These are phyloP conservation scores for Alloascoidea hylecoeti DNA, from an alignment of 805 yeast genomes.

Conservation along the genomic window DNA sequence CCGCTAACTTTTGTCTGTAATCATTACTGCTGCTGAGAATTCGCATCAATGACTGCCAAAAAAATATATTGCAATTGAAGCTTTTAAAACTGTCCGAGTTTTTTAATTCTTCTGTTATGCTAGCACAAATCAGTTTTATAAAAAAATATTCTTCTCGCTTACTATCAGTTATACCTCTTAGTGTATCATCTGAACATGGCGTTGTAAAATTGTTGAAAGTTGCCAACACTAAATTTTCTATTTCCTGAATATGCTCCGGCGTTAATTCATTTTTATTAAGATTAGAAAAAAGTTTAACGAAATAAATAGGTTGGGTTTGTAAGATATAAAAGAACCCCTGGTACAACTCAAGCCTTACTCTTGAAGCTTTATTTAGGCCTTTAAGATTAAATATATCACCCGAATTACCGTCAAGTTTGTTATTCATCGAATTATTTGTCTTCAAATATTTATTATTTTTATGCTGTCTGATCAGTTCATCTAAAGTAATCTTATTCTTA, in stretches of 20 bases:
- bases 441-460: slow-evolving; percentile 16
- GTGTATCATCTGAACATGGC: slow-evolving; percentile 5
- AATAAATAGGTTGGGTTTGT: slow-evolving; percentile 72
- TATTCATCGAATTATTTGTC: no score
- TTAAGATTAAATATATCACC: slow-evolving; percentile 21
- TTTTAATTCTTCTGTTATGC: slow-evolving; percentile 13
- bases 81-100: slow-evolving; percentile 11
- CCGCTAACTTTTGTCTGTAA: slow-evolving; percentile 18
- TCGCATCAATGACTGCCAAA: slow-evolving; percentile 30
- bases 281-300: slow-evolving; percentile 36
- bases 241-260: slow-evolving; percentile 17
- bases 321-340: slow-evolving; percentile 70
- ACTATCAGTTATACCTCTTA: slow-evolving; percentile 16
- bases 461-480: slow-evolving; percentile 40
- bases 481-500: slow-evolving; percentile 66
- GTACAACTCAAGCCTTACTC: slow-evolving; percentile 44
- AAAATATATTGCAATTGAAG: slow-evolving; percentile 12
- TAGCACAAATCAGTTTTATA: slow-evolving; percentile 34
- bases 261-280: slow-evolving; percentile 13
- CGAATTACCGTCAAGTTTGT: slow-evolving; percentile 11
- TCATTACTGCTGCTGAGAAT: slow-evolving; percentile 21
- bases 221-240: slow-evolving; percentile 16
- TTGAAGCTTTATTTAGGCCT: slow-evolving; percentile 21
- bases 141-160: slow-evolving; percentile 62
- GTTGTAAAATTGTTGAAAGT: slow-evolving; percentile 19